phyloP scores from a whole-genome alignment of 2,329 filamentous ascomycete genomes.

The Cladosporium cucumerinum region DNA sequence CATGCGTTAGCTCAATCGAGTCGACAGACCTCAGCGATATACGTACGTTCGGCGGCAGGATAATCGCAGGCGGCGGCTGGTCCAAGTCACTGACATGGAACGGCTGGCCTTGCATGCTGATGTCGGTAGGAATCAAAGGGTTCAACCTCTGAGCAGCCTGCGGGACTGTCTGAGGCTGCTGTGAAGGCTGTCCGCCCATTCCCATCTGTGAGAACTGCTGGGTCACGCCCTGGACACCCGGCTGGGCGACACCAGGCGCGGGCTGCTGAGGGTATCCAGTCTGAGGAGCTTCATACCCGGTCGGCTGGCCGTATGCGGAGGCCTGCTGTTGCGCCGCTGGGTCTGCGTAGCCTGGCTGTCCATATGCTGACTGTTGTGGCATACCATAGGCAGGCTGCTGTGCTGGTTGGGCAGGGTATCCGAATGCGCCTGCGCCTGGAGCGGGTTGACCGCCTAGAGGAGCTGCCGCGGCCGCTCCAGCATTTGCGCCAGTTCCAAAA shows the following conservation, averaged over 20 bases:
- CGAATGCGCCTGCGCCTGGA: slow-evolving; percentile 28
- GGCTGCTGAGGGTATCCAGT: slow-evolving; percentile 56
- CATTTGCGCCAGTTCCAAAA: slow-evolving; percentile 82
- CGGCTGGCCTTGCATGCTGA: slow-evolving; percentile 71
- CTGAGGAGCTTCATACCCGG: slow-evolving; percentile 63
- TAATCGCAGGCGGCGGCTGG: slow-evolving; percentile 82
- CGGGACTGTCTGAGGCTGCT: slow-evolving; percentile 40
- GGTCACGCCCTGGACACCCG: slow-evolving; percentile 61
- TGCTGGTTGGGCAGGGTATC: slow-evolving; percentile 44
- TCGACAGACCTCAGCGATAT: slow-evolving; percentile 42
- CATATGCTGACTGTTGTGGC: slow-evolving; percentile 32
- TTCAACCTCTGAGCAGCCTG: slow-evolving; percentile 63
- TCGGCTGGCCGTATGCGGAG: slow-evolving; percentile 39
- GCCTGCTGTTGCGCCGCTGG: slow-evolving; percentile 10
- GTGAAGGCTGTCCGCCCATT: slow-evolving; percentile 51
- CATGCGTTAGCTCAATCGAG: not conserved
- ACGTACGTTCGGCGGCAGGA: slow-evolving; percentile 80
- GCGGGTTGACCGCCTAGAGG: slow-evolving; percentile 36
- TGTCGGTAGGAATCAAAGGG: slow-evolving; percentile 86
- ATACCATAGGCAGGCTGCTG: slow-evolving; percentile 33
- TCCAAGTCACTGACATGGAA: slow-evolving; percentile 94
- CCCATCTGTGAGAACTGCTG: slow-evolving; percentile 80
- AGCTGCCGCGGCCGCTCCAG: slow-evolving; percentile 40
- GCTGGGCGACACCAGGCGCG: slow-evolving; percentile 30
- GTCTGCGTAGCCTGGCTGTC: slow-evolving; percentile 23